These are phyloP conservation scores for Phialophora chinensis DNA, from an alignment of 2,329 filamentous ascomycete species.

Conservation along the genomic window DNA sequence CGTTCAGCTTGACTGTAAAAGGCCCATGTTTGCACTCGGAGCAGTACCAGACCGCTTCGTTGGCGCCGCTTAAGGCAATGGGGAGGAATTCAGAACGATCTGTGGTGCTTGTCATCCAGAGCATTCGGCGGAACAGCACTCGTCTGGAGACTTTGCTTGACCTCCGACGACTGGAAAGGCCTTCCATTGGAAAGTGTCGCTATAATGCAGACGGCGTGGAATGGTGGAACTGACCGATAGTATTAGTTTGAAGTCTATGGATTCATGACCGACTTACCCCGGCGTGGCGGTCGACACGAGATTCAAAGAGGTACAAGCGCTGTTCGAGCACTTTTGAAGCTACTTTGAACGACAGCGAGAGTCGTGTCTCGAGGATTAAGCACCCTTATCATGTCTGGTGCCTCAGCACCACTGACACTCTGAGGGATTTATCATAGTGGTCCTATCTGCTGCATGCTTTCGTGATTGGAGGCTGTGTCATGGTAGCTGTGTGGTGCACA, in stretches of 20 bases:
- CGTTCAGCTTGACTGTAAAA: constrained; percentile 9
- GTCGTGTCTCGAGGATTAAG: background rate
- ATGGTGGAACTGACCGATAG: background rate
- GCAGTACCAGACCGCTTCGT: constrained; percentile 19
- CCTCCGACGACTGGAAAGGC: background rate
- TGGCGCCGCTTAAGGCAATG: background rate
- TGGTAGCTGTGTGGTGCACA: background rate
- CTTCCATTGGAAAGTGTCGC: background rate
- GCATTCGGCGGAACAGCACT: background rate
- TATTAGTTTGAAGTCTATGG: background rate
- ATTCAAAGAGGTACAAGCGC: background rate
- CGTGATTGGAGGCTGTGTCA: background rate
- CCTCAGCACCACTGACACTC: background rate
- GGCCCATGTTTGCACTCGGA: constrained; percentile 7
- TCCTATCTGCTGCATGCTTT: background rate
- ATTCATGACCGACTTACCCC: background rate
- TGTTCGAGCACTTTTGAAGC: background rate
- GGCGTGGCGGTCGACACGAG: background rate
- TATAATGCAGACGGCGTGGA: background rate
- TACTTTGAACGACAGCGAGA: background rate
- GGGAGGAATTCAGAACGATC: background rate
- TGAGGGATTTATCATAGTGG: background rate
- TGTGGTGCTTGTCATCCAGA: background rate
- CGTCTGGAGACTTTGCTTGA: background rate
- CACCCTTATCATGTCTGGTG: background rate